These are phyloP conservation scores for Oehlia diaphana DNA, from an alignment of 192 early-diverging fungal genomes.

Conservation along the genomic window DNA sequence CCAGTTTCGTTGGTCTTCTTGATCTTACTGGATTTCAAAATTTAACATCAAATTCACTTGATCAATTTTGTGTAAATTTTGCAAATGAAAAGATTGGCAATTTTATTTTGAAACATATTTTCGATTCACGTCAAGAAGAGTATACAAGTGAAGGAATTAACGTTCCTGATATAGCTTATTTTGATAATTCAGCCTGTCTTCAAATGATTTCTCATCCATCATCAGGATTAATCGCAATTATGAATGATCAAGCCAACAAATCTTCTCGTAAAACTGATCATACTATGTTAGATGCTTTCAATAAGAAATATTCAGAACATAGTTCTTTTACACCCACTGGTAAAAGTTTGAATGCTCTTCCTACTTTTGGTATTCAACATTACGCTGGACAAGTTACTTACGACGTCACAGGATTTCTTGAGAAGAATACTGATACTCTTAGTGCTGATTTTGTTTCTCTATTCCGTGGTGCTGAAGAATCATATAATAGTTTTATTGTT, in stretches of 20 bases:
- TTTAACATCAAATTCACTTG: slow-evolving; percentile 54
- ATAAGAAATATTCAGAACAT: slow-evolving; percentile 52
- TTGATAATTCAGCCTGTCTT: slow-evolving; percentile 66
- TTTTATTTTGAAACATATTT: slow-evolving; percentile 69
- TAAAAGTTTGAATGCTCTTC: slow-evolving; percentile 42
- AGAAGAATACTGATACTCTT: slow-evolving; percentile 75
- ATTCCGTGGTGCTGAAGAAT: slow-evolving; percentile 76
- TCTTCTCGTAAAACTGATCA: slow-evolving; percentile 44
- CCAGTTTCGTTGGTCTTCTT: slow-evolving; percentile 80
- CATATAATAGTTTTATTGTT: slow-evolving; percentile 72
- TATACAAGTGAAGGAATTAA: slow-evolving; percentile 62
- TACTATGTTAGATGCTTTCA: slow-evolving; percentile 55
- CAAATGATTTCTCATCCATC: slow-evolving; percentile 63
- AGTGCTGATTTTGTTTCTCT: slow-evolving; percentile 84
- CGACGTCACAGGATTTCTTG: slow-evolving; percentile 65
- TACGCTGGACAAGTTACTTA: slow-evolving; percentile 72
- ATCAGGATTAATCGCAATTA: slow-evolving; percentile 72
- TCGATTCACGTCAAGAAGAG: slow-evolving; percentile 65
- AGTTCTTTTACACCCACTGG: slow-evolving; percentile 46
- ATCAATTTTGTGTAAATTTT: slow-evolving; percentile 76
- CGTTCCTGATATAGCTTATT: slow-evolving; percentile 54
- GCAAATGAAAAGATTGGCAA: slow-evolving; percentile 87
- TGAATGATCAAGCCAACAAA: slow-evolving; percentile 69
- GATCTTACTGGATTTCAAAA: slow-evolving; percentile 83
- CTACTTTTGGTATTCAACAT: slow-evolving; percentile 78